Evolutionary conservation across 768 basidiomycete genomes (phyloP), one percentile per base, ranked within the genome.

Genomic region (Cantharellus anzutake): DNA sequence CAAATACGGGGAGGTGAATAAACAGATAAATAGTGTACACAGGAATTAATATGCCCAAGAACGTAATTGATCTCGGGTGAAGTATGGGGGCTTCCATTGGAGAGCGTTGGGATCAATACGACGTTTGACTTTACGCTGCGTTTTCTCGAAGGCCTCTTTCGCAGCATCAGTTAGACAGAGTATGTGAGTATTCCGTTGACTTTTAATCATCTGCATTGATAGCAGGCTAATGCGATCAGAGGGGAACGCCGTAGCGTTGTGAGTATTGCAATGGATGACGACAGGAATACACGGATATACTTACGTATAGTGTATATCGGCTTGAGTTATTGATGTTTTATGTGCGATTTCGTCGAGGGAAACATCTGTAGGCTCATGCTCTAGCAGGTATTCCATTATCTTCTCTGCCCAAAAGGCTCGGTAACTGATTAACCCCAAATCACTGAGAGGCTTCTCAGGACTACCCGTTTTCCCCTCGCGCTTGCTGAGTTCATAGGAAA

Each of bases 241-340:
- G 2, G 56, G 35, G 39, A 53, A 37, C 57, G 29, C 3, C 38
- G 2, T 20, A 4, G 3, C 39, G 7, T 34, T 59, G 11, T 60
- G 64, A 14, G 48, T 37, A 34, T n/a, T 37, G 11, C 34, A 20
- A 4, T 3, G 48, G 29, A 40, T 11, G 41, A 38, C 44, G 34
- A 50, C 38, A 4, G 7, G 52, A 55, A 11, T n/a, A 11, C 16
- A 34, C 11, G 52, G 52, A 7, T 51, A 7, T 5, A 81, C 91
- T 70, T 69, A 97, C 94, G 96, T 98, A 73, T 96, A 94, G 86
- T 94, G 91, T 60, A 99, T 83, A 70, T 99, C 96, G 39, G 84
- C 82, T 65, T 94, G 92, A 3, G 90, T 92, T 70, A 99, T 93
- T 14, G 88, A 78, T 2, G 94, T 98, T 73, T 81, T 86, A 71